Conservation (phyloP, 257 asterid genomes). For the Nicotiana tomentosiformis region DNA sequence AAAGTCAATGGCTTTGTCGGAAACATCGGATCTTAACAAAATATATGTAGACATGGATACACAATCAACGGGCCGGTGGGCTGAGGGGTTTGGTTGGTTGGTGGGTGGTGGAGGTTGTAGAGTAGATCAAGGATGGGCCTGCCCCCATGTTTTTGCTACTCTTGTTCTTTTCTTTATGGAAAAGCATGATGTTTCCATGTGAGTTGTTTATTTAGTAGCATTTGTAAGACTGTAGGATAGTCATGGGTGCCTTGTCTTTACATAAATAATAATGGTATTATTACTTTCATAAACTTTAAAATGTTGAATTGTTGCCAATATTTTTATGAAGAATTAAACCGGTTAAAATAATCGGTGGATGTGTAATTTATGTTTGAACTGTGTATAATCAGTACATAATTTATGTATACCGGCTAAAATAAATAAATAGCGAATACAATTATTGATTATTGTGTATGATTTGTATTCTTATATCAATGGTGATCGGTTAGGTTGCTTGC, state of each 20-base stretch:
- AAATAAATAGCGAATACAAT: too few species aligned
- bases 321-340: too few species aligned
- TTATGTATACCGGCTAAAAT: too few species aligned
- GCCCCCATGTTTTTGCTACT: slow-evolving; percentile 1
- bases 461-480: too few species aligned
- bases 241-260: neutral
- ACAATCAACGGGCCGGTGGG: neutral
- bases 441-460: too few species aligned
- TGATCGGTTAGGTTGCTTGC: too few species aligned
- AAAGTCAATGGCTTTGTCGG: slow-evolving; percentile 14
- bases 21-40: slow-evolving; percentile 10
- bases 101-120: neutral
- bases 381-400: too few species aligned
- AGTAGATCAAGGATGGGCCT: neutral
- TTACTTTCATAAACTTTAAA: too few species aligned
- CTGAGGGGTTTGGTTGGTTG: neutral
- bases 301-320: neutral
- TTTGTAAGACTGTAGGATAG: neutral
- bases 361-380: too few species aligned
- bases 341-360: too few species aligned
- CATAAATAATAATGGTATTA: neutral
- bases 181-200: slow-evolving; percentile 10
- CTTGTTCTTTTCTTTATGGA: slow-evolving; percentile 1
- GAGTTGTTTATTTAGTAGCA: slow-evolving; percentile 4
- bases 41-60: slow-evolving; percentile 5